phyloP scores from a whole-genome alignment of 2,329 filamentous ascomycete genomes.

The Ambrosiella cleistominuta region DNA sequence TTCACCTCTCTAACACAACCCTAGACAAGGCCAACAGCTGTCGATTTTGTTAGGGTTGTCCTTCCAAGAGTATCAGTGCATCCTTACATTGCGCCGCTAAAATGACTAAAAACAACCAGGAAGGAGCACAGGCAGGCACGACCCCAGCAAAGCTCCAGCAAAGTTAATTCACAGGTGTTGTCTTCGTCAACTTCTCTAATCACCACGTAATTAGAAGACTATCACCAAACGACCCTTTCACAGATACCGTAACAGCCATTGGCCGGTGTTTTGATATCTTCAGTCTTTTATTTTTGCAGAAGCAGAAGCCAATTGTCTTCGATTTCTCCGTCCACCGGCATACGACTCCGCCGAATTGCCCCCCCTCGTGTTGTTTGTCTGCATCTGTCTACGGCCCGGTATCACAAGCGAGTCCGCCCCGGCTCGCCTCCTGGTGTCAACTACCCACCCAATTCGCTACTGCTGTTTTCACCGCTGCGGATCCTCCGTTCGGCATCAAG shows the following conservation, averaged over 20 bases:
- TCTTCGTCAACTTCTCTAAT: conserved; percentile 2
- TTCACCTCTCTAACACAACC: too few relatives aligned
- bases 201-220: background rate
- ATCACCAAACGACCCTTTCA: background rate
- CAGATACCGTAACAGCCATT: background rate
- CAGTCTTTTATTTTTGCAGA: background rate
- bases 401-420: background rate
- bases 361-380: background rate
- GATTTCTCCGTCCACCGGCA: background rate
- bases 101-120: too few relatives aligned
- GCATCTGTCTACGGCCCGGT: background rate
- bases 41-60: too few relatives aligned
- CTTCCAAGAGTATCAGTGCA: too few relatives aligned
- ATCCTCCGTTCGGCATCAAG: background rate
- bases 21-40: too few relatives aligned
- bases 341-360: background rate
- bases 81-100: too few relatives aligned
- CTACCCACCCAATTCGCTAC: background rate
- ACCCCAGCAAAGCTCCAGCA: background rate
- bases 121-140: background rate
- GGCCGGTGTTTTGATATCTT: background rate
- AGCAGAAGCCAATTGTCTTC: background rate
- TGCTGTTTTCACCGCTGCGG: background rate
- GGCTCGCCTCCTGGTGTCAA: background rate
- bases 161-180: background rate